Evolutionary conservation across 2,329 filamentous ascomycete genomes (phyloP), one percentile per base, ranked within the genome.

Genomic region (Cladophialophora immunda): DNA sequence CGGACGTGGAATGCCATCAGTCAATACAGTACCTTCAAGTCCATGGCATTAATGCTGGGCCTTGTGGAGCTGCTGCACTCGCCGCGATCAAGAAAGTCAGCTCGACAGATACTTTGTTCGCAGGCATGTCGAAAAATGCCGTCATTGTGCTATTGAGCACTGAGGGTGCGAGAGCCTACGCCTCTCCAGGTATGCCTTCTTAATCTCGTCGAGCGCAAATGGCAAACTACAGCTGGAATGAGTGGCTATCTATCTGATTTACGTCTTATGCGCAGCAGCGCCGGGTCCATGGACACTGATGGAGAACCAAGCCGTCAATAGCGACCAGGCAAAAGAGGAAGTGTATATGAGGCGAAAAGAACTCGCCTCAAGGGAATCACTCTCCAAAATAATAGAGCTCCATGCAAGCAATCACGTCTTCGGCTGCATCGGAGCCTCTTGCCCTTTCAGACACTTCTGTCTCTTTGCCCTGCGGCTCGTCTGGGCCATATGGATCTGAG

Each of bases 131-230:
- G 7, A 71, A 76, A 0, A 77, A 86, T n/a, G 84, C 87, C 0
- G 81, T 88, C 0, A 82, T 92, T 0, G 83, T 93, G 0, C 75
- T 93, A 1, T 83, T 92, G 50, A 89, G 86, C 68, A 93, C 90
- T 0, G 89, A 92, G 75, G 89, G 89, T 0, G 72, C 73, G 8
- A 82, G 89, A 41, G 80, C 83, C 1, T 90, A 91, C 68, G 58
- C 71, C 0, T 65, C 75, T 9, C 85, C 85, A 0, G 65, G 68
- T 7, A 30, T 27, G 34, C 13, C 32, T 47, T 17, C 27, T 19
- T 29, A 13, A 34, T 19, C 13, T 54, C 15, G 25, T 19, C 8
- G 11, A 59, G 25, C 22, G 15, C 19, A n/a, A 22, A 22, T 11
- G 3, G 19, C 36, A 5, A 41, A 4, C 4, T 13, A 53, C 11